Base-by-base conservation (phyloP, 2,329 filamentous ascomycete genomes). In the Monascus ruber region DNA sequence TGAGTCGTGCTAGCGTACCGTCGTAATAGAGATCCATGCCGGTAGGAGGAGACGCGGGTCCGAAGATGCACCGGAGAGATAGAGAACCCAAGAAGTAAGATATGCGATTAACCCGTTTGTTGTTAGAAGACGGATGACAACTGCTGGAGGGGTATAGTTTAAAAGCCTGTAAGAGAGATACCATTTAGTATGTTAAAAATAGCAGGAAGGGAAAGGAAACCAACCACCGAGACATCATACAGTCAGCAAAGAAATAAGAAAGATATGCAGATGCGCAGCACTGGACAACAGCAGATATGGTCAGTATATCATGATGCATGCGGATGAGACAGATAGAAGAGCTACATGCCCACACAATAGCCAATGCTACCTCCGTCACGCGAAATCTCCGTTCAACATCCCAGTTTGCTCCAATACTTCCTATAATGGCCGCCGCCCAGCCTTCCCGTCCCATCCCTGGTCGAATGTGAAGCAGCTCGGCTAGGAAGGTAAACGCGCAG, bases 231-330 rank as follows among this genome's bases (percentile, higher is more conserved):
- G 82, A 86, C 83, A 88, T 87, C 52, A 88, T 74, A 61, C 83
- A 85, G 63, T 88, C 83, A 41, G 82, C 84, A 58, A 88, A 88
- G 66, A 85, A 84, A 62, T 85, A 88, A 37, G 81, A 83, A 43
- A 87, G 72, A 60, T 86, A 85, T 39, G 80, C 83, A 17, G 81
- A 84, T 42, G 82, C 79, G 54, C 76, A 78, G 65, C 82, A 86
- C 83, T 85, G 46, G 26, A n/a, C 5, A 26, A 27, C 26, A 31
- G 29, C 24, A 29, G 10, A 10, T 29, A 29, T 29, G 6, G 24
- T 29, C 26, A 37, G 47, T 44, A 31, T 49, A 55, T 47, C 48
- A 51, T 58, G 42, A 51, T 45, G 41, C 46, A 52, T 31, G 34
- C 10, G 40, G 17, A 17, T 3, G 17, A 17, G 17, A 17, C 17